Percentiles rank a stretch among this genome's conserved stretches.
Evolutionary conservation across 305 asterid genomes (phyloP).

Genomic region (Fraxinus latifolia): DNA sequence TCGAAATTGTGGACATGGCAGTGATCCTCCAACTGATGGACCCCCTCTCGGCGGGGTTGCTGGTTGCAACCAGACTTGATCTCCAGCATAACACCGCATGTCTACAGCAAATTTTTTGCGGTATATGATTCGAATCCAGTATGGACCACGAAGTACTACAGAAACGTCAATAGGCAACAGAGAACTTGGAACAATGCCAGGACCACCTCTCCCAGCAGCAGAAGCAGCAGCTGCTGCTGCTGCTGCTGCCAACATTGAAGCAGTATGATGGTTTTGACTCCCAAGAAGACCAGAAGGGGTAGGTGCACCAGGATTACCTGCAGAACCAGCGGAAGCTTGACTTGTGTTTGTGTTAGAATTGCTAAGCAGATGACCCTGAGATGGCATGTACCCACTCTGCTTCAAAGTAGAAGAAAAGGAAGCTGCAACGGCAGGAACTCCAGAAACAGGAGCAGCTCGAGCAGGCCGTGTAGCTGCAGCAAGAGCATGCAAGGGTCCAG

Average conservation of each 20-base stretch:
- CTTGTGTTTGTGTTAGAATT: conserved; percentile 45
- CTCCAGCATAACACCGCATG: conserved; percentile 99
- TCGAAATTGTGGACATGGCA: conserved; percentile 98
- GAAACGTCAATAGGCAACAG: conserved; percentile 97
- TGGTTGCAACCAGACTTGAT: conserved; percentile 99
- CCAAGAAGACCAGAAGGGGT: conserved; percentile 51
- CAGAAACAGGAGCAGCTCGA: conserved; percentile 97
- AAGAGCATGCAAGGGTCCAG: conserved; percentile 99
- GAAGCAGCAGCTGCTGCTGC: conserved; percentile 71
- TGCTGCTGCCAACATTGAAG: conserved; percentile 76
- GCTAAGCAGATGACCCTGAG: conserved; percentile 50
- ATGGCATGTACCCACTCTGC: conserved; percentile 57
- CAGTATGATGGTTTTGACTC: conserved; percentile 52
- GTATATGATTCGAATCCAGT: conserved; percentile 94
- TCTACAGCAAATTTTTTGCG: conserved; percentile 95
- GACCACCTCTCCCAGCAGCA: conserved; percentile 83
- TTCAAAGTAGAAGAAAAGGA: conserved; percentile 59
- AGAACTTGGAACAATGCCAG: conserved; percentile 99
- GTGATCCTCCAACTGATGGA: conserved; percentile 82
- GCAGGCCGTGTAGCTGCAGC: conserved; percentile 99
- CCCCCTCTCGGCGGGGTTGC: conserved; percentile 99
- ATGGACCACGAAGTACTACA: conserved; percentile 97
- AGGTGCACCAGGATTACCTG: conserved; percentile 47
- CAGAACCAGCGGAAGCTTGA: conserved; percentile 69
- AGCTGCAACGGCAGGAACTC: conserved; percentile 61